phyloP scores from a whole-genome alignment of 768 basidiomycete species.

The Trametes cinnabarina region DNA sequence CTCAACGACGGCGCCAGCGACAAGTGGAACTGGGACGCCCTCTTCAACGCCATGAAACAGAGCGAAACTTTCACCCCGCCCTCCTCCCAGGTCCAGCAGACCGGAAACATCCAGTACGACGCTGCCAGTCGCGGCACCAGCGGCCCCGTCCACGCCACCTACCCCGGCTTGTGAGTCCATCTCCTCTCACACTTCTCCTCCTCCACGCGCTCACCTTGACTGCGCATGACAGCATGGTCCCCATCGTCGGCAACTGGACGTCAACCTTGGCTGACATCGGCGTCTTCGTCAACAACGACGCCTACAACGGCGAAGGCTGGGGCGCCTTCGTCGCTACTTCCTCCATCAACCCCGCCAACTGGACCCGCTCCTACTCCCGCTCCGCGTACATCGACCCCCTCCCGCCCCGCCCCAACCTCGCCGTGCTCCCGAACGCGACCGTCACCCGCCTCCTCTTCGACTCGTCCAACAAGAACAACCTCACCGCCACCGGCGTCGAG shows the following conservation, averaged over 20 bases:
- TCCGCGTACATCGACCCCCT: constrained; percentile 65
- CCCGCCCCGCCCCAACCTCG: constrained; percentile 59
- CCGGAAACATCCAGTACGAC: constrained; percentile 46
- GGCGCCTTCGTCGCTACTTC: constrained; percentile 56
- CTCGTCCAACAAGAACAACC: constrained; percentile 30
- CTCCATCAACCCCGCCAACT: constrained; percentile 60
- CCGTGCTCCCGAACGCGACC: constrained; percentile 58
- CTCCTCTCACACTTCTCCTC: constrained; percentile 5
- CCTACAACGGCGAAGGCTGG: constrained; percentile 47
- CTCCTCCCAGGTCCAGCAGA: constrained; percentile 33
- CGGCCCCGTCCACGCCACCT: constrained; percentile 50
- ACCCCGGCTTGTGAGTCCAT: constrained; percentile 51
- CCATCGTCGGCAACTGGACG: constrained; percentile 56
- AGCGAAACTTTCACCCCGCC: constrained; percentile 60
- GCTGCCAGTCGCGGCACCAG: constrained; percentile 46
- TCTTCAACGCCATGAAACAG: constrained; percentile 47
- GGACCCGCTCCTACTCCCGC: constrained; percentile 64
- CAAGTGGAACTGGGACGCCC: constrained; percentile 47
- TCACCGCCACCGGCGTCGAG: constrained; percentile 46
- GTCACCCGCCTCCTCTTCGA: constrained; percentile 54
- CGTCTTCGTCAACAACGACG: constrained; percentile 38
- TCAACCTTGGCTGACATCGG: constrained; percentile 45
- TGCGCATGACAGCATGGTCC: constrained; percentile 40
- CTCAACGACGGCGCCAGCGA: constrained; percentile 39
- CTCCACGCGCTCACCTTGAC: background rate